Base-by-base conservation (phyloP, 192 early-diverging fungal species). In the Coemansia sp. region DNA sequence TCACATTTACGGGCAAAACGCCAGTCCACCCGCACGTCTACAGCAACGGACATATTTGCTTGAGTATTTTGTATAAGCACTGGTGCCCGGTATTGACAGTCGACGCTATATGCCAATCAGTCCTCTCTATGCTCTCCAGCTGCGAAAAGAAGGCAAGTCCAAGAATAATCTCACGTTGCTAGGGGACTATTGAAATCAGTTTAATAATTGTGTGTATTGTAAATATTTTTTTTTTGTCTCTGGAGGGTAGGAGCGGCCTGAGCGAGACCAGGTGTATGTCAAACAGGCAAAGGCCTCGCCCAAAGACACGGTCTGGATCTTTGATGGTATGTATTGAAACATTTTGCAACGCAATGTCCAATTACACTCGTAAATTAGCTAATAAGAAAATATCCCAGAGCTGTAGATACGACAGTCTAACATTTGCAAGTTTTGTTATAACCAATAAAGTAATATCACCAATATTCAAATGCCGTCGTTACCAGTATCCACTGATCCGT, bases 1-100 rank as follows among this genome's bases (percentile, higher is more conserved):
- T 93, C 7, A 72, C 88, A 3, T 92, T 94, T 77, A 65, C 87
- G 6, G 80, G 83, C 10, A 78, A 82, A 12, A 72, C 88, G 11
- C 93, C 93, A 3, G 77, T 92, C 40, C 91, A 94, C 64, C 93
- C 93, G 38, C 93, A 94, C 73, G 82, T 91, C 41, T 94, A 95
- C 76, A 89, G 89, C 82, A 98, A 98, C 74, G 96, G 96, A n/a
- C 97, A 98, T 68, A 98, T 98, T 59, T 98, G 97, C 73, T 77
- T 98, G 36, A 96, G 95, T 70, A 97, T 98, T 63, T 88, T 98
- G 44, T 97, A 97, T 77, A 91, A 91, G 71, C 89, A 96, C 40
- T 98, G 97, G 97, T 90, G 89, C 22, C 97, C 97, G 0, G 97
- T 96, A 0, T 86, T 97, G 69, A 97, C 96, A 6, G 92, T 97